Evolutionary conservation across 257 asterid species (phyloP).

Genomic region (Nicotiana paniculata): DNA sequence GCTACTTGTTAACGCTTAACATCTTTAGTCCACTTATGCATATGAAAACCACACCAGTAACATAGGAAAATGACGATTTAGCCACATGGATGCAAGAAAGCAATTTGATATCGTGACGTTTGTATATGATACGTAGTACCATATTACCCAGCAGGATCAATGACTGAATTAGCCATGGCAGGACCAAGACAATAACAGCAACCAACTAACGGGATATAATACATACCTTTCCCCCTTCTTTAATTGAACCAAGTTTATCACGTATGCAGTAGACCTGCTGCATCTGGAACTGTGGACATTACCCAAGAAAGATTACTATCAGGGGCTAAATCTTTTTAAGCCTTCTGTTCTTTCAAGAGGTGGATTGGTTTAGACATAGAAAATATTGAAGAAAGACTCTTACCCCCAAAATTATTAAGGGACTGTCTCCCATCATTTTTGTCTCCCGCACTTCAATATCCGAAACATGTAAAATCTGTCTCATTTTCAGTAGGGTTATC

Average conservation of each 20-base stretch:
- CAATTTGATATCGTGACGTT: background rate
- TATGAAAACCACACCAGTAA: background rate
- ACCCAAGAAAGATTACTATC: slow-evolving; percentile 9
- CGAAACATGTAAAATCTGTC: slow-evolving; percentile 81
- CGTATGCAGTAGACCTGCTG: slow-evolving; percentile 86
- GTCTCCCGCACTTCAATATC: slow-evolving; percentile 82
- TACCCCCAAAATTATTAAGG: slow-evolving; percentile 73
- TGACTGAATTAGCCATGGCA: background rate
- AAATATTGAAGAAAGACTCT: background rate
- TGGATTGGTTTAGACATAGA: background rate
- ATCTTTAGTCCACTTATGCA: background rate
- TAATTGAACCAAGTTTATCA: slow-evolving; percentile 58
- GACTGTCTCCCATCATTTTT: slow-evolving; percentile 90
- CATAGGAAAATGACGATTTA: too few relatives aligned
- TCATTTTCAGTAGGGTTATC: too few relatives aligned
- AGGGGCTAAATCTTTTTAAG: slow-evolving; percentile 2
- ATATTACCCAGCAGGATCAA: background rate
- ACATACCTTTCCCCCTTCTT: slow-evolving; percentile 87
- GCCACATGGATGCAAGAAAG: background rate
- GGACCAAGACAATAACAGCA: background rate
- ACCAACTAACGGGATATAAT: background rate
- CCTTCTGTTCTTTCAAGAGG: background rate
- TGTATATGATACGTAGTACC: background rate
- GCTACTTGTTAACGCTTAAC: background rate
- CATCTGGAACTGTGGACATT: slow-evolving; percentile 65